Evolutionary conservation across 139 green algal species (phyloP), one percentile per base, ranked within the genome.

Genomic region (Diplosphaera chodatii): DNA sequence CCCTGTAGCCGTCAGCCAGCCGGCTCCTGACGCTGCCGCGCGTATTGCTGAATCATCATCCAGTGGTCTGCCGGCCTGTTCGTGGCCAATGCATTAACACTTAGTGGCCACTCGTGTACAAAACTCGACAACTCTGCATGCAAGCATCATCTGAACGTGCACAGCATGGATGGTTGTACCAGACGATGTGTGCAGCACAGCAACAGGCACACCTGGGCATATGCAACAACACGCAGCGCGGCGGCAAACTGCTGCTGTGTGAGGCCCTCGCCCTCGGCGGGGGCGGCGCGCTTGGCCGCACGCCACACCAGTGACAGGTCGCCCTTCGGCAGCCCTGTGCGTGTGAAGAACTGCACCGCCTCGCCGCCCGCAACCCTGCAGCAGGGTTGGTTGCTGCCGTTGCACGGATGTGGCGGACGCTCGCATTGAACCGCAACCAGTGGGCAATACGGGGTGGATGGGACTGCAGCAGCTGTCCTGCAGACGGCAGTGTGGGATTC

Each of bases 321-420:
- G 3, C 63, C 32, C 29, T 74, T 25, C 25, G 78, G 30, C 33
- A 88, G 70, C 3, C 72, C 69, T 10, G 75, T 78, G 0, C 73
- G 68, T 63, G 69, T 40, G 73, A 88, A 88, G 63, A 88, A 87
- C 2, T 67, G 21, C 20, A 55, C 71, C 2, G 83, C 83, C 55
- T 87, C 82, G 20, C 63, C 29, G 56, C 80, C 75, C 8, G 68
- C 64, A 27, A 88, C 72, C 25, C 78, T 71, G 3, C 77, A 59
- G 3, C 48, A 23, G 48, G 16, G 6, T 10, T 20, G 48, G 48
- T 25, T 59, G 48, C 48, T 27, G 48, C 22, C n/a, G n/a, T n/a
- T n/a, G n/a, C n/a, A n/a, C n/a, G n/a, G n/a, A n/a, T n/a, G n/a
- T n/a, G n/a, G n/a, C n/a, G n/a, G n/a, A n/a, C n/a, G n/a, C n/a